Conservation (phyloP, 2,329 filamentous ascomycete species). For the Paramyrothecium roridum region DNA sequence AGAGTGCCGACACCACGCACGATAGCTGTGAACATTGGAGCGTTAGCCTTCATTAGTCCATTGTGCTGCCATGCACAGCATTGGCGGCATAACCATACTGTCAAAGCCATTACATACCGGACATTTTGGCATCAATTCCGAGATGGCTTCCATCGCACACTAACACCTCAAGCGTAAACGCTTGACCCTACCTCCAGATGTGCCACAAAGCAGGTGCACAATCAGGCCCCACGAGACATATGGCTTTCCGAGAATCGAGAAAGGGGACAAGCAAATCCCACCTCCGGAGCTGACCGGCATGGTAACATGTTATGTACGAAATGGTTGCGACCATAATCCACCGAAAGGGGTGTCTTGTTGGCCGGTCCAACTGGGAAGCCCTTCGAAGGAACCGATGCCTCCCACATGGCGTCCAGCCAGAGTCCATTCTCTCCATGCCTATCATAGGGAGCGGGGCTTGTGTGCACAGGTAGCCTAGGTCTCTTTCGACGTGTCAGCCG, state of each 20-base stretch:
- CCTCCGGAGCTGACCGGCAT: too few species aligned
- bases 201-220: not conserved
- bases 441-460: too few species aligned
- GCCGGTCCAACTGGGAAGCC: too few species aligned
- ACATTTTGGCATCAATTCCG: not conserved
- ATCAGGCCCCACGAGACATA: not conserved
- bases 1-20: not conserved
- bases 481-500: too few species aligned
- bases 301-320: too few species aligned
- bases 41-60: not conserved
- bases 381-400: too few species aligned
- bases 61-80: not conserved
- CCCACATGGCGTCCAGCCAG: too few species aligned
- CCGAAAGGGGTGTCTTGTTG: too few species aligned
- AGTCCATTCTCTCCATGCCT: too few species aligned
- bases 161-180: not conserved
- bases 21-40: not conserved
- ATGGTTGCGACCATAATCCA: too few species aligned
- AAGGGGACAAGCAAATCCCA: not conserved
- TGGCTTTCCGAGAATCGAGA: not conserved
- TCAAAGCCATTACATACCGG: too few species aligned
- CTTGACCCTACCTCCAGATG: not conserved
- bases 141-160: not conserved
- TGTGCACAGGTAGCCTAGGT: too few species aligned
- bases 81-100: not conserved